Evolutionary conservation across 331 rosid genomes (phyloP).

Genomic region (Rosa hybrid): DNA sequence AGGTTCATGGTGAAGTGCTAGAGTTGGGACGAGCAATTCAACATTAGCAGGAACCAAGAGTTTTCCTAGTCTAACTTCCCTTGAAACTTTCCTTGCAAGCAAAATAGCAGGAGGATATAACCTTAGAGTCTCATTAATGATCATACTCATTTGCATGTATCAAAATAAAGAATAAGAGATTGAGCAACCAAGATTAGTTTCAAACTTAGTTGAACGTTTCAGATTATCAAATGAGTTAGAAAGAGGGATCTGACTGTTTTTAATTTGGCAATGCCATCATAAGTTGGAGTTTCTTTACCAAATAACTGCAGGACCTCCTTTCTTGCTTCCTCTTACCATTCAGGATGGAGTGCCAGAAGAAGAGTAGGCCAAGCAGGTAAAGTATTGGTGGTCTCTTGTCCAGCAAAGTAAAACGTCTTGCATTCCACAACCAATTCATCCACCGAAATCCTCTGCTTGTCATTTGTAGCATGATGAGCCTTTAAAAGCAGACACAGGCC

Average conservation of each 20-base stretch:
- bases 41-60: not conserved
- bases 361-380: constrained; percentile 33
- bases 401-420: constrained; percentile 35
- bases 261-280: constrained; percentile 10
- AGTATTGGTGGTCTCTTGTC: constrained; percentile 31
- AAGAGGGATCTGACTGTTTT: constrained; percentile 17
- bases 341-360: constrained; percentile 21
- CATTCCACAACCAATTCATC: constrained; percentile 33
- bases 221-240: not conserved
- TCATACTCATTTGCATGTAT: constrained; percentile 9
- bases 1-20: constrained; percentile 12
- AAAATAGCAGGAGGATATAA: constrained; percentile 1
- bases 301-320: constrained; percentile 14
- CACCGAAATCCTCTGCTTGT: constrained; percentile 12
- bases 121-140: constrained; percentile 12
- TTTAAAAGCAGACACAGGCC: constrained; percentile 7
- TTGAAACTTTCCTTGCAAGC: not conserved
- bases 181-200: not conserved
- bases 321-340: constrained; percentile 32
- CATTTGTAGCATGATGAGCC: constrained; percentile 22
- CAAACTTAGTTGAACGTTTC: not conserved
- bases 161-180: not conserved
- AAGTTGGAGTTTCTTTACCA: constrained; percentile 13
- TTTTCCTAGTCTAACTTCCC: not conserved
- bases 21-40: not conserved